Evolutionary conservation across 2,329 filamentous ascomycete species (phyloP).

Genomic region (Sporothrix dimorphospora): DNA sequence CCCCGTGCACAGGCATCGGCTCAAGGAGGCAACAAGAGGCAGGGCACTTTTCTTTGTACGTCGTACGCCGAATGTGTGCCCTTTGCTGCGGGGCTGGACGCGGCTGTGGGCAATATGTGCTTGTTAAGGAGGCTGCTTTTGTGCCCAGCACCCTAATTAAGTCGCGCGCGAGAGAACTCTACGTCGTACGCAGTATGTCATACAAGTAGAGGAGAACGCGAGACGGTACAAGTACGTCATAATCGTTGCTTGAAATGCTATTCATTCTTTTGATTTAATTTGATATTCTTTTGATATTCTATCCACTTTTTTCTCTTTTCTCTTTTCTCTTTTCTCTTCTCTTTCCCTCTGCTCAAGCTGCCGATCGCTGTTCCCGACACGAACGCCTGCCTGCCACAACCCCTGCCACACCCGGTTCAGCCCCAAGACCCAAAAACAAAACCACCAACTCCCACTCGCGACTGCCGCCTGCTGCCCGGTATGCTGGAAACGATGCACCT

Average conservation of each 20-base stretch:
- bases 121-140: background rate
- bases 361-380: background rate
- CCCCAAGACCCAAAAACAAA: background rate
- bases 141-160: background rate
- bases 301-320: background rate
- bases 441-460: background rate
- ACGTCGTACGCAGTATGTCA: no score
- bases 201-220: background rate
- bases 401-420: background rate
- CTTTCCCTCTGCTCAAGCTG: no score
- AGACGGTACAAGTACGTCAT: slow-evolving; percentile 1
- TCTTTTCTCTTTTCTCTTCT: background rate
- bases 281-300: background rate
- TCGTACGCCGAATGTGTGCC: background rate
- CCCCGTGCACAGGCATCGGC: background rate
- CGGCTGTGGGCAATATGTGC: background rate
- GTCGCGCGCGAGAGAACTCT: no score
- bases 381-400: background rate
- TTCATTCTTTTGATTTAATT: background rate
- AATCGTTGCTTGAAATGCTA: background rate
- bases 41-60: background rate
- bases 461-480: background rate
- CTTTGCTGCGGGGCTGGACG: background rate
- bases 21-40: slow-evolving; percentile 14
- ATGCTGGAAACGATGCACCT: background rate